A percentile compares a stretch with the other conserved stretches of the same genome.
phyloP scores from a whole-genome alignment of 495 filamentous ascomycete species.

The Talaromyces nanjingensis region DNA sequence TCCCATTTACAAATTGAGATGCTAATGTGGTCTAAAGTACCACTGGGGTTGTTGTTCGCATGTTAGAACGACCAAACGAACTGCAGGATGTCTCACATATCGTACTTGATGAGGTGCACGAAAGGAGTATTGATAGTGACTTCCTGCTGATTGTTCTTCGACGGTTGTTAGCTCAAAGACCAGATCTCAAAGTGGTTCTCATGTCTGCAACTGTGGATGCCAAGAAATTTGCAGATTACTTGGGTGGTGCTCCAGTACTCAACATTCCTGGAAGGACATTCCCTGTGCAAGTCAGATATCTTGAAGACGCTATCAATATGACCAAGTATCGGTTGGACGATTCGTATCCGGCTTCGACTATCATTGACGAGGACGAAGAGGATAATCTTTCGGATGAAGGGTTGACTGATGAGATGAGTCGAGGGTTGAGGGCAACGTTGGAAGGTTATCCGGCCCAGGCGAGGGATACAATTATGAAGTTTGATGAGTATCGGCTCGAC shows the following conservation, averaged over 20 bases:
- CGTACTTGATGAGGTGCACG: slow-evolving; percentile 91
- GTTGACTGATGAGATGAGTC: slow-evolving; percentile 25
- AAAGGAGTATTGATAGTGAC: slow-evolving; percentile 90
- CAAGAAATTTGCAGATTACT: slow-evolving; percentile 80
- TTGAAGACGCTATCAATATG: slow-evolving; percentile 85
- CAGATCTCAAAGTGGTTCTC: slow-evolving; percentile 74
- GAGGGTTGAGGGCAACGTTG: slow-evolving; percentile 35
- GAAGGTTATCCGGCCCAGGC: slow-evolving; percentile 68
- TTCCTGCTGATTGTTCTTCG: slow-evolving; percentile 87
- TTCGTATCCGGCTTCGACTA: slow-evolving; percentile 31
- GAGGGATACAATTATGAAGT: slow-evolving; percentile 58
- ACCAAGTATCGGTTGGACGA: slow-evolving; percentile 63
- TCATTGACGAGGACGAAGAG: slow-evolving; percentile 38
- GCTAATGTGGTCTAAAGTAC: slow-evolving; percentile 24
- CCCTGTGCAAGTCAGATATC: slow-evolving; percentile 77
- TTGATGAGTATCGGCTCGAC: slow-evolving; percentile 83
- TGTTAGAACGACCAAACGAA: slow-evolving; percentile 83
- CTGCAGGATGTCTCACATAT: slow-evolving; percentile 86
- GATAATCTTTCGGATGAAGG: slow-evolving; percentile 38
- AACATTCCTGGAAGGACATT: slow-evolving; percentile 90
- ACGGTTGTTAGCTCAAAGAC: slow-evolving; percentile 63
- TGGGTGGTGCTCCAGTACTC: slow-evolving; percentile 75
- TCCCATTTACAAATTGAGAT: neutral
- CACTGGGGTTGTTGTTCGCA: slow-evolving; percentile 89
- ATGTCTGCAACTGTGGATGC: slow-evolving; percentile 98